Evolutionary conservation across 768 basidiomycete species (phyloP).

Genomic region (Tricholoma sp.): DNA sequence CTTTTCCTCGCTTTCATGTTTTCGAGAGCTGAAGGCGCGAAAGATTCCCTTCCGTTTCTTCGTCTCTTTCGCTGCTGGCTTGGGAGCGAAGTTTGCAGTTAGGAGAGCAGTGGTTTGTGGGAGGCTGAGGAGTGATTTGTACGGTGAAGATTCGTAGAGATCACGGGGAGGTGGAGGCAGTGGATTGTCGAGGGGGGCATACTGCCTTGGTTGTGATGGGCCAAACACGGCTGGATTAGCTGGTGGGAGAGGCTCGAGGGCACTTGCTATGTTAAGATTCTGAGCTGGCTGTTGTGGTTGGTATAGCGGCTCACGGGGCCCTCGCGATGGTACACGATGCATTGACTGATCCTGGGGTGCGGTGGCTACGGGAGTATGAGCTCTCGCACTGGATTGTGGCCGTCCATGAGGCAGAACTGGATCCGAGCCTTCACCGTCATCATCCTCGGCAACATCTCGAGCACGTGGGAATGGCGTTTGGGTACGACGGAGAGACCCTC

Average conservation of each 20-base stretch:
- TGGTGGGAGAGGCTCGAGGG: not conserved
- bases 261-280: not conserved
- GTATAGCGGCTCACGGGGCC: not conserved
- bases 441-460: not conserved
- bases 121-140: constrained; percentile 49
- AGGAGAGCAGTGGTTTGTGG: constrained; percentile 40
- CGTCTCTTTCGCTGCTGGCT: constrained; percentile 26
- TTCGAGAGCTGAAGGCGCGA: constrained; percentile 36
- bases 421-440: not conserved
- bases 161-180: constrained; percentile 61
- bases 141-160: constrained; percentile 53
- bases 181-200: constrained; percentile 36
- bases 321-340: not conserved
- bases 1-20: constrained; percentile 7
- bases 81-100: constrained; percentile 24
- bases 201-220: not conserved
- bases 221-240: not conserved
- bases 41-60: constrained; percentile 37
- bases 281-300: not conserved
- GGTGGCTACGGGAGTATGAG: not conserved
- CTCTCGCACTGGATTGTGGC: not conserved
- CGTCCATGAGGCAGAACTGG: not conserved
- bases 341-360: not conserved
- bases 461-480: constrained; percentile 4
- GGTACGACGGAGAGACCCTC: not conserved